phyloP scores from a whole-genome alignment of 108 stramenopile species.

The Cyclotella choctawhatcheeana region DNA sequence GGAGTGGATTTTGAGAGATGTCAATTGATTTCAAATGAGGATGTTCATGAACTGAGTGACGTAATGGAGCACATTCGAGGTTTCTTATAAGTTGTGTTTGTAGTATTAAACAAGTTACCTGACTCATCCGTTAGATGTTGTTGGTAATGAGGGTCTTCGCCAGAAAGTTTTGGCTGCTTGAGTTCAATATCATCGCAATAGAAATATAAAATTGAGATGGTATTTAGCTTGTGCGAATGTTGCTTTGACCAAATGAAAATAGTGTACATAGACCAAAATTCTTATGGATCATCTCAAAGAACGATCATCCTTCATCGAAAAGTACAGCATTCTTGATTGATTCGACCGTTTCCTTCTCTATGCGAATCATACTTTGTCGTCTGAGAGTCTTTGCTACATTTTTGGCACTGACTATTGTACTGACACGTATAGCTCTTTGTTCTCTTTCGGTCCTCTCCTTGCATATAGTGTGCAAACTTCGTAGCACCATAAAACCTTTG shows the following conservation, averaged over 20 bases:
- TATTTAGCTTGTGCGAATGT: too few relatives aligned
- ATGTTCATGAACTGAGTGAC: constrained; percentile 12
- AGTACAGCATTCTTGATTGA: not conserved
- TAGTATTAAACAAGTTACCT: too few relatives aligned
- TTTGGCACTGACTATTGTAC: not conserved
- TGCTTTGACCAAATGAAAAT: too few relatives aligned
- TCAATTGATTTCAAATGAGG: too few relatives aligned
- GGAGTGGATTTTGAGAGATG: constrained; percentile 55
- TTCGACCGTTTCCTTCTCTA: not conserved
- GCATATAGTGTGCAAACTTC: not conserved
- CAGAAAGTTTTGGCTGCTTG: too few relatives aligned
- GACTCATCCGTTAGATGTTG: too few relatives aligned
- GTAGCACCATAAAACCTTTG: not conserved
- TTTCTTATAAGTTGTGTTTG: too few relatives aligned
- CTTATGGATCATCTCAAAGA: not conserved
- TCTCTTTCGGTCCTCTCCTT: not conserved
- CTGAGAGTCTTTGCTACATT: not conserved
- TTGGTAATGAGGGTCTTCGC: too few relatives aligned
- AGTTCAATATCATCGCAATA: too few relatives aligned
- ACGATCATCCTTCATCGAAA: not conserved
- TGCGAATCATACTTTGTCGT: not conserved
- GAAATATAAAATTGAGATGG: not conserved
- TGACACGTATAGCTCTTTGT: not conserved
- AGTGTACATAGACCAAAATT: not conserved
- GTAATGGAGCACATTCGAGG: constrained; percentile 11